Percentiles rank a stretch among this genome's conserved stretches.
Conservation (phyloP, 2,329 filamentous ascomycete species). For the Huntiella abstrusa region DNA sequence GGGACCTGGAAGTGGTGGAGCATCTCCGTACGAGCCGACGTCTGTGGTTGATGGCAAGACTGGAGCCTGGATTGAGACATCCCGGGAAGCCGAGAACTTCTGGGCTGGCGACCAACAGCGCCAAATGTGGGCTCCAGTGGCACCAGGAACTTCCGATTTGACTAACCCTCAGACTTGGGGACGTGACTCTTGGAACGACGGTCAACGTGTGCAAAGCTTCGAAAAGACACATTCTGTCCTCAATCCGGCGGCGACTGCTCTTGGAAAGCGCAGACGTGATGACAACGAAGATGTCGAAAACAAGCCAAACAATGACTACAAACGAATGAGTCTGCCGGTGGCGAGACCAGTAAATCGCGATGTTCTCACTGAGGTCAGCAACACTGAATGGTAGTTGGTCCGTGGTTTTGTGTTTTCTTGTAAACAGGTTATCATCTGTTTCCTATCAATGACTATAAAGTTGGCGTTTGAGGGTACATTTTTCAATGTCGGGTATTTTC, state of each 20-base stretch:
- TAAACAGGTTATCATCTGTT: too few species aligned
- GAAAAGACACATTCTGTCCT: constrained; percentile 2
- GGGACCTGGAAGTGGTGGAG: constrained; percentile 1
- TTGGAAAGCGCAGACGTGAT: constrained; percentile 9
- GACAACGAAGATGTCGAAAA: constrained; percentile 5
- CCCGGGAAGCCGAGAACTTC: constrained; percentile 5
- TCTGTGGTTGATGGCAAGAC: constrained; percentile 7
- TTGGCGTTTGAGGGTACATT: too few species aligned
- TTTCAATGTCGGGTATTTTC: too few species aligned
- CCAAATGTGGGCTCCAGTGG: constrained; percentile 4
- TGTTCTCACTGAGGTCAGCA: not conserved
- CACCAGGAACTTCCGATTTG: not conserved
- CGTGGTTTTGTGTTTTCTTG: too few species aligned
- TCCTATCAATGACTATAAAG: too few species aligned
- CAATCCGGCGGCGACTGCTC: constrained; percentile 2
- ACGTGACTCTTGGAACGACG: constrained; percentile 8
- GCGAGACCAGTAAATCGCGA: not conserved
- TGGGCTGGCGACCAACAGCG: constrained; percentile 5
- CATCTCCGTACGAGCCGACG: constrained; percentile 9
- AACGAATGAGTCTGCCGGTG: constrained; percentile 2
- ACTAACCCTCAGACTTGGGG: not conserved
- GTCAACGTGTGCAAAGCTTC: constrained; percentile 4
- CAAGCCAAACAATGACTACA: constrained; percentile 2
- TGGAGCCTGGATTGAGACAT: constrained; percentile 2
- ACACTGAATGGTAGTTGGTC: constrained; percentile 5